These are phyloP conservation scores for Blepharisma japonicum DNA, from an alignment of 73 alveolate genomes.

Conservation along the genomic window DNA sequence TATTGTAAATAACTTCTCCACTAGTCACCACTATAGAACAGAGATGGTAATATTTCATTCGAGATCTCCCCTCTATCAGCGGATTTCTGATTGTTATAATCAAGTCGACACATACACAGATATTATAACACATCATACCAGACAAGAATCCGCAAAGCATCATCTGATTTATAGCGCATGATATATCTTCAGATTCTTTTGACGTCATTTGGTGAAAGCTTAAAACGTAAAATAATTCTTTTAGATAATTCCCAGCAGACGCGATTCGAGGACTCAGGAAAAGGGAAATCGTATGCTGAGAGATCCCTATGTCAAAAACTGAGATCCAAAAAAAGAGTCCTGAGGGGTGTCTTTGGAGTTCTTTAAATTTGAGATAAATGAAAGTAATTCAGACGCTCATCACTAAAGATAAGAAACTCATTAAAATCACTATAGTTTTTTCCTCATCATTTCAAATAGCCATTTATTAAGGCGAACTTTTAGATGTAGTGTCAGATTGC, in stretches of 20 bases:
- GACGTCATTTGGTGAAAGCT: background rate
- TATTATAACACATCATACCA: background rate
- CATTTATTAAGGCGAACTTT: too few relatives aligned
- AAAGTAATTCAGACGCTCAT: background rate
- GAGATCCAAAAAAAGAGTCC: slow-evolving; percentile 12
- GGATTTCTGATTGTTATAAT: slow-evolving; percentile 2
- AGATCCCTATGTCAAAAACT: slow-evolving; percentile 3
- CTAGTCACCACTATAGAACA: background rate
- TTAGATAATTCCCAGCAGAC: background rate
- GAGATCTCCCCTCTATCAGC: background rate
- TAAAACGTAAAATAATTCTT: background rate
- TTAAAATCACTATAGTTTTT: too few relatives aligned
- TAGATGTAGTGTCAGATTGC: too few relatives aligned
- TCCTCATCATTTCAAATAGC: too few relatives aligned
- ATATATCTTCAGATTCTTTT: background rate
- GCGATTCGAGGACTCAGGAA: background rate
- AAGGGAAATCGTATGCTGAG: background rate
- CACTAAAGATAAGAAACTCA: background rate
- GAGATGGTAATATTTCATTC: slow-evolving; percentile 18
- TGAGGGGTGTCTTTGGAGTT: slow-evolving; percentile 21
- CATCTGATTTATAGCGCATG: slow-evolving; percentile 28
- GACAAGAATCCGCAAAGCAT: background rate
- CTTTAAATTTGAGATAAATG: slow-evolving; percentile 2
- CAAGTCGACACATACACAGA: background rate
- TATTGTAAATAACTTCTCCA: background rate